These are phyloP conservation scores for Cicer judaicum DNA, from an alignment of 306 rosid species.

Conservation along the genomic window DNA sequence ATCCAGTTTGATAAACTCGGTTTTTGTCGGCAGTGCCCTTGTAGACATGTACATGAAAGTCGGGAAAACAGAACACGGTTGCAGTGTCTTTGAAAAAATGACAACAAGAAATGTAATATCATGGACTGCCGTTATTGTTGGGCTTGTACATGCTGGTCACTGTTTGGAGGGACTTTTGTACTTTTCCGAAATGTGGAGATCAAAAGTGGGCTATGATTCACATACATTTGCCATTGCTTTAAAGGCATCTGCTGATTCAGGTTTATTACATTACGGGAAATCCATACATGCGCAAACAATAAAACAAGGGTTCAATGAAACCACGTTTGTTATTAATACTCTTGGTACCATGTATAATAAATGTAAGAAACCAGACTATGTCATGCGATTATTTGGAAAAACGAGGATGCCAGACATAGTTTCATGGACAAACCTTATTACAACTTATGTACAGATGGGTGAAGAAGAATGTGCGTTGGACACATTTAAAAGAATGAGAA, in stretches of 20 bases:
- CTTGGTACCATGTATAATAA: constrained; percentile 77
- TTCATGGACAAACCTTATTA: constrained; percentile 78
- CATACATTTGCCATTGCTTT: constrained; percentile 67
- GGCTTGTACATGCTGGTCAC: constrained; percentile 76
- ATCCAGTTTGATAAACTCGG: constrained; percentile 63
- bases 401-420: constrained; percentile 72
- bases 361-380: constrained; percentile 72
- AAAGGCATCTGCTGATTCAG: constrained; percentile 75
- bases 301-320: constrained; percentile 71
- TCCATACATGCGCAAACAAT: constrained; percentile 67
- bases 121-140: constrained; percentile 73
- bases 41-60: constrained; percentile 78
- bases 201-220: constrained; percentile 66
- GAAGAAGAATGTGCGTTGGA: constrained; percentile 62
- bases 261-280: constrained; percentile 63
- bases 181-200: constrained; percentile 79
- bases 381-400: constrained; percentile 61
- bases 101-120: constrained; percentile 64
- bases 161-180: constrained; percentile 58
- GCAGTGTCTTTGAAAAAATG: constrained; percentile 65
- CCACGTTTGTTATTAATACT: constrained; percentile 66
- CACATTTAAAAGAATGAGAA: constrained; percentile 67
- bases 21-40: constrained; percentile 73
- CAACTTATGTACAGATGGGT: constrained; percentile 59
- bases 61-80: constrained; percentile 59